A percentile compares a stretch with the other conserved stretches of the same genome.
These are phyloP conservation scores for Macaranga tanarius DNA, from an alignment of 441 rosid species.

Conservation along the genomic window DNA sequence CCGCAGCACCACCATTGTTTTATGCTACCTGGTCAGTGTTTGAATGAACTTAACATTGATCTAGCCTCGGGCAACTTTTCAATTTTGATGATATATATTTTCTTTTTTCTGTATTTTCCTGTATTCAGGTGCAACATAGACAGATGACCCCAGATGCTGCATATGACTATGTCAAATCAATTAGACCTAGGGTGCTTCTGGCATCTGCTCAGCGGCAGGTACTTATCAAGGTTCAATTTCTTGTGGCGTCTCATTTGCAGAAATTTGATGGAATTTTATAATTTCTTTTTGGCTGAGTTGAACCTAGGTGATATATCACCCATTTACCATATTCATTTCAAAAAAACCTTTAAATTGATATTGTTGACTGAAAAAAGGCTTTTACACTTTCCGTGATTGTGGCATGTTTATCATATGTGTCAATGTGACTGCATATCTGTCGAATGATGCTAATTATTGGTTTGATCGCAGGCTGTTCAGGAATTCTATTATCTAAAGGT, in stretches of 20 bases:
- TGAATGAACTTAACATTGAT: neutral
- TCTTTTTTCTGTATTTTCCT: neutral
- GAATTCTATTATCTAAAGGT: conserved; percentile 60
- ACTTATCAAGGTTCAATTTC: conserved; percentile 18
- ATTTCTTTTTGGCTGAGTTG: neutral
- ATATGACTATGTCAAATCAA: conserved; percentile 73
- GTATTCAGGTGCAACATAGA: conserved; percentile 64
- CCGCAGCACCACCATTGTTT: conserved; percentile 90
- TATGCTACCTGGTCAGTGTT: conserved; percentile 80
- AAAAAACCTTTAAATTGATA: neutral
- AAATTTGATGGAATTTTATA: neutral
- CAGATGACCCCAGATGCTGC: conserved; percentile 85
- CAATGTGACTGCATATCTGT: neutral
- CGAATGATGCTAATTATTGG: neutral
- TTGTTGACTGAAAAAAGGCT: too few species aligned
- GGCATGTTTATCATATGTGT: neutral
- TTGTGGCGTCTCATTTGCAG: too few species aligned
- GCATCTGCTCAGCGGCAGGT: conserved; percentile 94
- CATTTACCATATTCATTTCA: neutral
- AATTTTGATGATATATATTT: neutral
- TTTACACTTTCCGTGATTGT: neutral
- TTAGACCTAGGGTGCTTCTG: conserved; percentile 86
- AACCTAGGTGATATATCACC: neutral
- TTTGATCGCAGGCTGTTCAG: conserved; percentile 68
- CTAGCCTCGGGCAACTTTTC: neutral